Conservation (phyloP, 2,329 filamentous ascomycete species). For the Epicoccum nigrum region DNA sequence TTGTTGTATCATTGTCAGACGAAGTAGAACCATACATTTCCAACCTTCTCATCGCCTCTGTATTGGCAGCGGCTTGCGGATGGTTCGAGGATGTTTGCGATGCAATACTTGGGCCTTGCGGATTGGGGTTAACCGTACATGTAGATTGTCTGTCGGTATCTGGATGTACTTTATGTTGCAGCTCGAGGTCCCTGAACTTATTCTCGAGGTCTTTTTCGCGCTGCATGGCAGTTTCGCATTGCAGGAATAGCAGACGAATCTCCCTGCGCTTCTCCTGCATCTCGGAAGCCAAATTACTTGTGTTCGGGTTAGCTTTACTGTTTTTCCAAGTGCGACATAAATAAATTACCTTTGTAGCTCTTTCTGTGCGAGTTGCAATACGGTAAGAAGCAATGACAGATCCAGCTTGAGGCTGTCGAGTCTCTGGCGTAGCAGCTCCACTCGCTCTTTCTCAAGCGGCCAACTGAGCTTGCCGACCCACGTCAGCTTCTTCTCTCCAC, state of each 20-base stretch:
- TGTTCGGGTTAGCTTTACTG: background rate
- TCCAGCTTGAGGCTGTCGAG: conserved; percentile 39
- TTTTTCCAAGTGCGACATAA: too few relatives aligned
- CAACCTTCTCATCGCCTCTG: too few relatives aligned
- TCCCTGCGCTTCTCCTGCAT: background rate
- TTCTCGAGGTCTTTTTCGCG: too few relatives aligned
- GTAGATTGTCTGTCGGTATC: conserved; percentile 5
- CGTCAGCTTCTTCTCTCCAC: conserved; percentile 24
- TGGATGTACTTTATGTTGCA: conserved; percentile 2
- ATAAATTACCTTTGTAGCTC: conserved; percentile 25
- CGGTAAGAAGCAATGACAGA: conserved; percentile 33
- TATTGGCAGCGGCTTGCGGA: too few relatives aligned
- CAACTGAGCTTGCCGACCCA: conserved; percentile 29
- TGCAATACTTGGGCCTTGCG: background rate
- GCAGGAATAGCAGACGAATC: too few relatives aligned
- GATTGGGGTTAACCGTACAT: background rate
- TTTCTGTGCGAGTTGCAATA: conserved; percentile 33
- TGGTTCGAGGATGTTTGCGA: too few relatives aligned
- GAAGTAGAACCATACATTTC: too few relatives aligned
- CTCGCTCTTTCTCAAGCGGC: conserved; percentile 33
- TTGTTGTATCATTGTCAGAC: conserved; percentile 26
- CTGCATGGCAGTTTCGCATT: too few relatives aligned
- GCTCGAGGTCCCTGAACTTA: too few relatives aligned
- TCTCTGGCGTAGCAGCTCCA: conserved; percentile 30
- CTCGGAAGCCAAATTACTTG: background rate